phyloP scores from a whole-genome alignment of 805 yeast genomes.

The Jamesozyma spencerorum region DNA sequence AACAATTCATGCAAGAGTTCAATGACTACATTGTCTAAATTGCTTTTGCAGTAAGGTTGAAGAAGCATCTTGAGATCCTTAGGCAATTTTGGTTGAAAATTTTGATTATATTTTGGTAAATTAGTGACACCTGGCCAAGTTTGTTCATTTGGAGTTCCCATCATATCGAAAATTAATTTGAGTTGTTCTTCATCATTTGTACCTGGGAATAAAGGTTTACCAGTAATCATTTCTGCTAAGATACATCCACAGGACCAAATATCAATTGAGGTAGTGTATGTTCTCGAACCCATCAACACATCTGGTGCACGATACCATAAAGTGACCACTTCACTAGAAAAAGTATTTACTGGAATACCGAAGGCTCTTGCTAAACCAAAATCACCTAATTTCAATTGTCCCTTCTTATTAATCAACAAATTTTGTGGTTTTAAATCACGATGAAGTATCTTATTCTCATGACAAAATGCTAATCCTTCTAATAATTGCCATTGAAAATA shows the following conservation, averaged over 20 bases:
- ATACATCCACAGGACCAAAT: slow-evolving; percentile 99
- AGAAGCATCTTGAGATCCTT: slow-evolving; percentile 43
- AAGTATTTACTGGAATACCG: slow-evolving; percentile 94
- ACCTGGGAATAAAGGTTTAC: slow-evolving; percentile 93
- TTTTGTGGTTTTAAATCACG: slow-evolving; percentile 96
- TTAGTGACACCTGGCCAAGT: slow-evolving; percentile 90
- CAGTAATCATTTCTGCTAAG: slow-evolving; percentile 94
- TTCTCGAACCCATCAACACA: slow-evolving; percentile 89
- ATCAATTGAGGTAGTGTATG: slow-evolving; percentile 95
- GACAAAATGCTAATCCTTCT: slow-evolving; percentile 88
- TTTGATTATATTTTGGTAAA: slow-evolving; percentile 86
- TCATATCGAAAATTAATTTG: slow-evolving; percentile 79
- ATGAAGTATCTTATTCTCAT: slow-evolving; percentile 86
- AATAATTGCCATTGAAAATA: slow-evolving; percentile 86
- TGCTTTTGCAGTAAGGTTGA: slow-evolving; percentile 22
- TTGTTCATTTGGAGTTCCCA: slow-evolving; percentile 92
- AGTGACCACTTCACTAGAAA: slow-evolving; percentile 96
- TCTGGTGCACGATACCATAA: slow-evolving; percentile 98
- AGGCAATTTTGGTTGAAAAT: slow-evolving; percentile 84
- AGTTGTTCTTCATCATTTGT: slow-evolving; percentile 97
- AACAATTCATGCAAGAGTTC: slow-evolving; percentile 32
- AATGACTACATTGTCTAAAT: slow-evolving; percentile 23
- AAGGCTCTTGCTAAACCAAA: slow-evolving; percentile 95
- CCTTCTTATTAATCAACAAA: slow-evolving; percentile 87
- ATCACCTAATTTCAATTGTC: slow-evolving; percentile 83